A percentile compares a stretch with the other conserved stretches of the same genome.
phyloP scores from a whole-genome alignment of 257 asterid genomes.

The Oldenlandia corymbosa region DNA sequence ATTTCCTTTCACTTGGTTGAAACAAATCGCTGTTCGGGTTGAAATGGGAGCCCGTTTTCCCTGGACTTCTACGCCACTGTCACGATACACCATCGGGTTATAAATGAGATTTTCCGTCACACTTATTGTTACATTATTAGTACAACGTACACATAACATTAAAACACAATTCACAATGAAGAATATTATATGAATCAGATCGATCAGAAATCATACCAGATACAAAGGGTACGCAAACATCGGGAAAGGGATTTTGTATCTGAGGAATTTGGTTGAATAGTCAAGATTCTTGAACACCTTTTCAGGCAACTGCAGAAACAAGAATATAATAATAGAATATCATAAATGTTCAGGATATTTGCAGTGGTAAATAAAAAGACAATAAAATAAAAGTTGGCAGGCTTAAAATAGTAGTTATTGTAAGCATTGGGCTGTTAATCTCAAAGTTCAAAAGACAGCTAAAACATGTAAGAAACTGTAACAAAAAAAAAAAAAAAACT shows the following conservation, averaged over 20 bases:
- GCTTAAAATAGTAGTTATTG: background rate
- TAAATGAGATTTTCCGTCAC: too few relatives aligned
- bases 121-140: too few relatives aligned
- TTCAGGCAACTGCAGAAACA: conserved; percentile 35
- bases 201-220: conserved; percentile 24
- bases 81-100: background rate
- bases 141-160: too few relatives aligned
- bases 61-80: conserved; percentile 82
- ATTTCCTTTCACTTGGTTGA: conserved; percentile 48
- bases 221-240: conserved; percentile 37
- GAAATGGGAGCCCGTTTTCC: conserved; percentile 89
- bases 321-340: background rate
- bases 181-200: background rate
- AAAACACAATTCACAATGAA: too few relatives aligned
- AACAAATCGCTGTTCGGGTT: conserved; percentile 72
- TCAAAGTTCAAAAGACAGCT: background rate
- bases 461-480: too few relatives aligned
- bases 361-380: background rate
- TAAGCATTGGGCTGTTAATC: background rate
- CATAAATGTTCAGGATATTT: background rate
- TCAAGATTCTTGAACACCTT: conserved; percentile 28
- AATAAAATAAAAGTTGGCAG: background rate
- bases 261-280: conserved; percentile 26
- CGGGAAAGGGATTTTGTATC: conserved; percentile 47
- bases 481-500: too few relatives aligned